Base-by-base conservation (phyloP, 2,329 filamentous ascomycete genomes). In the Ophiostoma ips region DNA sequence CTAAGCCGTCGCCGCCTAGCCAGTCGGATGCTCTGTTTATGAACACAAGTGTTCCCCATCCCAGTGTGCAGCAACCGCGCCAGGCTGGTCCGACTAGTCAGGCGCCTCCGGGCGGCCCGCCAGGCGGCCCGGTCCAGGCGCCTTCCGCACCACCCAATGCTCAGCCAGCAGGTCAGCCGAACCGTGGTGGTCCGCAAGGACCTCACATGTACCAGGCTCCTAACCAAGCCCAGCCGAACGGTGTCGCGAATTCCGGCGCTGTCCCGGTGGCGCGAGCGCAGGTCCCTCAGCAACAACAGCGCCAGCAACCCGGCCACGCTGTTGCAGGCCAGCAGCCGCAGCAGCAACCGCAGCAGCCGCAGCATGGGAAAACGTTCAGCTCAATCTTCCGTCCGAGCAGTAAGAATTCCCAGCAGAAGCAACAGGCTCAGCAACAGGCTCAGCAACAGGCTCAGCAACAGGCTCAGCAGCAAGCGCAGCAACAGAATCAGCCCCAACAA, bases 161-260 rank as follows among this genome's bases (percentile, higher is more conserved):
- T 18, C 46, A 49, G 40, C 34, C 16, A 38, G 21, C 35, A 12
- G n/a, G 21, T 16, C 40, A 30, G 21, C 15, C 31, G 5, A 33
- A 9, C 10, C n/a, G n/a, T n/a, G 15, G 16, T 19, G 28, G 11
- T 35, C 48, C 44, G 1, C 51, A 46, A 16, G 53, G 52, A 3
- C 46, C 44, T 7, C 35, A 49, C 24, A 16, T 53, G 47, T 48
- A 51, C 18, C 55, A 55, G 28, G 15, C 16, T 19, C 38, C 37
- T 13, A 13, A 5, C 18, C 37, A 34, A 1, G 10, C 28, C 49
- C 9, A 19, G n/a, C 6, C 46, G 4, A 19, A n/a, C n/a, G n/a
- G 7, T 18, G 11, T 9, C 5, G 4, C 11, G 3, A 5, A 10
- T 3, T 13, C 31, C 15, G 18, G 15, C 18, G 9, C 15, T 10